Evolutionary conservation across 1,284 basidiomycete species (phyloP).

Genomic region (Phlebopus sp.): DNA sequence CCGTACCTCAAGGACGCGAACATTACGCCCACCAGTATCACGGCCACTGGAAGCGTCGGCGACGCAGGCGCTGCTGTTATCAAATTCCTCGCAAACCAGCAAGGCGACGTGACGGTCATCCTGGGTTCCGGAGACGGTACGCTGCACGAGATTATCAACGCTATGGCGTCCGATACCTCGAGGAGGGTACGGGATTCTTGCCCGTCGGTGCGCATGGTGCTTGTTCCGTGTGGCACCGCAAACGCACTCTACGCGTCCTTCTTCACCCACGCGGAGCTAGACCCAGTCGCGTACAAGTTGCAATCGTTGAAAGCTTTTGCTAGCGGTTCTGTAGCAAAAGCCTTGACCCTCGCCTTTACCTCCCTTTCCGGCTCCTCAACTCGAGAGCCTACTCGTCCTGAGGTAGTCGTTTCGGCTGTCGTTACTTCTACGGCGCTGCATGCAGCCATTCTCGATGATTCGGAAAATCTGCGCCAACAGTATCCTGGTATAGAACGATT

Average conservation of each 20-base stretch:
- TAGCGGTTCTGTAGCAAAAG: conserved; percentile 34
- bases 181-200: conserved; percentile 18
- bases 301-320: conserved; percentile 53
- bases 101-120: conserved; percentile 46
- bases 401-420: conserved; percentile 49
- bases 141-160: conserved; percentile 79
- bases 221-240: conserved; percentile 87
- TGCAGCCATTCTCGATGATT: conserved; percentile 80
- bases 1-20: conserved; percentile 55
- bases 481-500: conserved; percentile 83
- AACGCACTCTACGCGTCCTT: conserved; percentile 84
- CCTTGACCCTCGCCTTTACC: conserved; percentile 60
- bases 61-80: conserved; percentile 61
- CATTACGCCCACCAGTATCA: conserved; percentile 38
- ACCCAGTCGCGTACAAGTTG: conserved; percentile 43
- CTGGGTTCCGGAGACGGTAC: conserved; percentile 91
- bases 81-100: conserved; percentile 35
- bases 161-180: conserved; percentile 40
- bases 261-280: conserved; percentile 41
- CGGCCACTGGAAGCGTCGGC: conserved; percentile 49
- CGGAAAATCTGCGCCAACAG: conserved; percentile 67
- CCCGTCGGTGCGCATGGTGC: conserved; percentile 40
- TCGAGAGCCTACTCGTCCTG: conserved; percentile 14
- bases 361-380: conserved; percentile 39
- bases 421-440: conserved; percentile 84